A percentile compares a stretch with the other conserved stretches of the same genome.
Evolutionary conservation across 2,329 filamentous ascomycete genomes (phyloP).

Genomic region (Colletotrichum sp.): DNA sequence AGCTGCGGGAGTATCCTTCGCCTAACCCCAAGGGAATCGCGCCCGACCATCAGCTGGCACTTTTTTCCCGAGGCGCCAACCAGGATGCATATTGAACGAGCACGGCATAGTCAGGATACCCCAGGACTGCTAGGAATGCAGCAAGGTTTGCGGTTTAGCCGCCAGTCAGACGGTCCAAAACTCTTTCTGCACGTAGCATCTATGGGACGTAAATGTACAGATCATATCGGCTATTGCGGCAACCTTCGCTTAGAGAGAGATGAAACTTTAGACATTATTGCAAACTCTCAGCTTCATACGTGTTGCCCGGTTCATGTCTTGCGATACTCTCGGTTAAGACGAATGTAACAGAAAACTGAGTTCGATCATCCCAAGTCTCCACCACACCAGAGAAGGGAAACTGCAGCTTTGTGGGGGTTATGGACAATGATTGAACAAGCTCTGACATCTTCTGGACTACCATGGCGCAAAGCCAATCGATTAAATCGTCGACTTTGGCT

Average conservation of each 20-base stretch:
- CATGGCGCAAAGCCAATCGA: background rate
- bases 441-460: background rate
- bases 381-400: background rate
- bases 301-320: background rate
- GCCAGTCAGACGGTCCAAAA: background rate
- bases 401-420: background rate
- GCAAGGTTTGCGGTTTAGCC: background rate
- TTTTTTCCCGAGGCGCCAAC: background rate
- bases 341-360: background rate
- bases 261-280: background rate
- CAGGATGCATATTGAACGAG: background rate
- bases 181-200: background rate
- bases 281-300: background rate
- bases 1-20: background rate
- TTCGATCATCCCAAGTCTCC: background rate
- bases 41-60: background rate
- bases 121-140: background rate
- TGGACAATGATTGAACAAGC: background rate
- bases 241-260: background rate
- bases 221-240: background rate
- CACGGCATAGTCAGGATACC: background rate
- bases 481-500: background rate
- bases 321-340: background rate
- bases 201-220: background rate
- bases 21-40: background rate